Base-by-base conservation (phyloP, 331 rosid species). In the Pyracantha coccinea region DNA sequence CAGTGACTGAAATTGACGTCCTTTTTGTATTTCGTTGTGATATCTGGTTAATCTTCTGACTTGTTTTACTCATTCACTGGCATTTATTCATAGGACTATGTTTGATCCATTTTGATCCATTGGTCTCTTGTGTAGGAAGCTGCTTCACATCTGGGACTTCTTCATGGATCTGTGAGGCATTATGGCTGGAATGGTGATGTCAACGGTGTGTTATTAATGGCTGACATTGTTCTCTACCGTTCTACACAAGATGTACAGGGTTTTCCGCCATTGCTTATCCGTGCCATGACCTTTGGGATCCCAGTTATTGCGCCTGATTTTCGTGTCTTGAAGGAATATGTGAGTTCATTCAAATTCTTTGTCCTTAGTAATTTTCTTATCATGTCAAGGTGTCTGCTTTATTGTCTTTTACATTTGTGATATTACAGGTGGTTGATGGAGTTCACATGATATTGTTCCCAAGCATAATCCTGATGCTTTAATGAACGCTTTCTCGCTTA, bases 201-300 rank as follows among this genome's bases (percentile, higher is more conserved):
- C 78, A 81, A 85, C 74, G 68, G 86, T 70, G 87, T 89, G 77
- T 74, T 95, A 79, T 85, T 85, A 66, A 86, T 90, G 90, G 97
- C 99, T 78, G 98, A 95, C 83, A 84, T 95, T 77, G 78, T 92
- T 78, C 83, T 95, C 57, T 90, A 90, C 45, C 98, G 92, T 83
- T 89, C 97, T 82, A 82, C 89, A 38, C 99, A 92, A 89, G 89
- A 90, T 77, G 83, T 80, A 64, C 99, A 88, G 80, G 97, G 91
- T 71, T 92, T 95, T 85, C 98, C 99, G 75, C 89, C 97, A 75
- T 85, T 92, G 68, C 88, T 90, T 69, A 78, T 89, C 59, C 89
- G 92, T 80, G 91, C 99, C 75, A 92, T 95, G 98, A 76, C 98
- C 74, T 90, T 90, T 83, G 87, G 86, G 70, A 84, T 88, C 69